A percentile compares a stretch with the other conserved stretches of the same genome.
Evolutionary conservation across 2,329 filamentous ascomycete genomes (phyloP).

Genomic region (Ascochyta koolunga): DNA sequence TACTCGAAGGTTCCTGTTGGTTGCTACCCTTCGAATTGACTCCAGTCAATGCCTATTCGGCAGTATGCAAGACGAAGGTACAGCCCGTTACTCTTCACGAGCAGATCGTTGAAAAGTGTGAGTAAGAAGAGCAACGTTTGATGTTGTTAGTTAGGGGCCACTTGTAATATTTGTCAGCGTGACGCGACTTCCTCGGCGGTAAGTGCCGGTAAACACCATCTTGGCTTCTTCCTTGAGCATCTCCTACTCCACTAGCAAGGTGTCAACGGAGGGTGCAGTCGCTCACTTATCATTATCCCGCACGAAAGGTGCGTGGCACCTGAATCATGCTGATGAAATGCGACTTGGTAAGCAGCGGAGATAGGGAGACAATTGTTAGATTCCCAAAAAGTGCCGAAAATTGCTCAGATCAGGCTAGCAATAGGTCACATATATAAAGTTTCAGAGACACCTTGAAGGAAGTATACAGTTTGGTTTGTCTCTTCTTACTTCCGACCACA

Average conservation of each 20-base stretch:
- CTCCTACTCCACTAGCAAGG: neutral
- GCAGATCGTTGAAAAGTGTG: too few species aligned
- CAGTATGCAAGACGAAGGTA: too few species aligned
- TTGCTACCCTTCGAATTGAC: too few species aligned
- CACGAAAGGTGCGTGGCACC: neutral
- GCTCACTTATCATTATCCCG: neutral
- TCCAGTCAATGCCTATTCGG: too few species aligned
- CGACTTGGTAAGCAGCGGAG: neutral
- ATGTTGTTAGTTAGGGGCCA: too few species aligned
- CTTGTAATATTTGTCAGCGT: slow-evolving; percentile 13
- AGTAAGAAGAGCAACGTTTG: too few species aligned
- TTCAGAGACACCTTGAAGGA: neutral
- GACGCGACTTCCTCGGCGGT: neutral
- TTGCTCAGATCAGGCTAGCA: neutral
- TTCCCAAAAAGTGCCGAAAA: neutral
- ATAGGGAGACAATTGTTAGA: neutral
- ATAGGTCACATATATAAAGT: neutral
- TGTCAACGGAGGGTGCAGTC: neutral
- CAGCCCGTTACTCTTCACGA: too few species aligned
- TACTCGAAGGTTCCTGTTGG: neutral
- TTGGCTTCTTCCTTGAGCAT: neutral
- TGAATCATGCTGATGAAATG: neutral
- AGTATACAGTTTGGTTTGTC: neutral
- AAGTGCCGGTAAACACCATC: slow-evolving; percentile 6
- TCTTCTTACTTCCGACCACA: neutral